A percentile compares a stretch with the other conserved stretches of the same genome.
Evolutionary conservation across 495 filamentous ascomycete genomes (phyloP).

Genomic region (Neurospora sp.): DNA sequence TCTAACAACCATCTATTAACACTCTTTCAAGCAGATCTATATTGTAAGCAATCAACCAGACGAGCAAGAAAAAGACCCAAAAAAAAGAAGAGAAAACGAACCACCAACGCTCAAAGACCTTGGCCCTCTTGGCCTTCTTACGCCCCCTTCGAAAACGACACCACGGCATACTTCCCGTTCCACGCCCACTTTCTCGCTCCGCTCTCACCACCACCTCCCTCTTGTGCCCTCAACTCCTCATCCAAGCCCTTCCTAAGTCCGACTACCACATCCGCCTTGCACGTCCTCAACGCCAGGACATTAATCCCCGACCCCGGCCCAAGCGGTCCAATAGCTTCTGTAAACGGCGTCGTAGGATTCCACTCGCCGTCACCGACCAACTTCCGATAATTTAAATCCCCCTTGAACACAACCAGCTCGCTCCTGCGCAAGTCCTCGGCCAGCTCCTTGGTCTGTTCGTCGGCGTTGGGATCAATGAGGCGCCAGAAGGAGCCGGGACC

Average conservation of each 20-base stretch:
- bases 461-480: conserved; percentile 31
- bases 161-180: conserved; percentile 94
- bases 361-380: conserved; percentile 77
- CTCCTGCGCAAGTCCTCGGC: conserved; percentile 70
- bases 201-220: conserved; percentile 57
- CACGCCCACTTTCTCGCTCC: conserved; percentile 88
- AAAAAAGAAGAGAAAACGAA: not conserved
- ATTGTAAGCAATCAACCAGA: not conserved
- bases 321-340: conserved; percentile 75
- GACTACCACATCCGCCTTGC: conserved; percentile 94
- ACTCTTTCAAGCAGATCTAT: not conserved
- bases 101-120: not conserved
- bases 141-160: conserved; percentile 59
- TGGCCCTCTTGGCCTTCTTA: conserved; percentile 1
- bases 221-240: conserved; percentile 58
- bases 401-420: conserved; percentile 94
- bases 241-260: conserved; percentile 72
- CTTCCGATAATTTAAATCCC: conserved; percentile 93
- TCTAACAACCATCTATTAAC: not conserved
- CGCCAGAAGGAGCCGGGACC: conserved; percentile 77
- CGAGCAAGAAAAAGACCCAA: not conserved
- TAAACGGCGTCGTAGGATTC: conserved; percentile 81
- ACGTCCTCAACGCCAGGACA: conserved; percentile 76
- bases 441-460: conserved; percentile 52
- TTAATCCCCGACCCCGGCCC: conserved; percentile 73